Percentiles rank a stretch among this genome's conserved stretches.
These are phyloP conservation scores for Phaffia australis DNA, from an alignment of 768 basidiomycete species.

Conservation along the genomic window DNA sequence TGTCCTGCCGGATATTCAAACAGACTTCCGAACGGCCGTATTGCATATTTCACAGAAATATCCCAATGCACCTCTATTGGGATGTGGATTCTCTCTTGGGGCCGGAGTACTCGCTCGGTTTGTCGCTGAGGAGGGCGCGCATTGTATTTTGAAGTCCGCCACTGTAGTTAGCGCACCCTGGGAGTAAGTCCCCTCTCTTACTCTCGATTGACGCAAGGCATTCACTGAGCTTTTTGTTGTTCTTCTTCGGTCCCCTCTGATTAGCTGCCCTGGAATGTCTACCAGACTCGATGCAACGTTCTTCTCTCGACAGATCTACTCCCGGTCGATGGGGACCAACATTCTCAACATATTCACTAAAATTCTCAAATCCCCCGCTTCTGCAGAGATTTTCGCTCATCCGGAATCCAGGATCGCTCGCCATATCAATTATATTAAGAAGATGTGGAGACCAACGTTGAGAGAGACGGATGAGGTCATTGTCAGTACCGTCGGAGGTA, in stretches of 20 bases:
- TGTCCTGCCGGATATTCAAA: background rate
- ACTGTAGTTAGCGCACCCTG: conserved; percentile 24
- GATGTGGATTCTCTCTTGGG: conserved; percentile 86
- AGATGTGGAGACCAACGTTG: conserved; percentile 11
- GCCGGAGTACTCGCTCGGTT: conserved; percentile 84
- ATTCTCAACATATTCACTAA: conserved; percentile 11
- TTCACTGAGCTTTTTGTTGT: background rate
- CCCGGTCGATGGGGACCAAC: conserved; percentile 16
- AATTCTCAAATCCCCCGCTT: background rate
- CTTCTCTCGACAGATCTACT: conserved; percentile 22
- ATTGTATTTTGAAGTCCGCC: conserved; percentile 21
- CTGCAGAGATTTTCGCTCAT: conserved; percentile 2
- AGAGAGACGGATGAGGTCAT: conserved; percentile 22
- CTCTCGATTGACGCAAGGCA: background rate
- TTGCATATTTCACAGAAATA: conserved; percentile 60
- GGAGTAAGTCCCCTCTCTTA: conserved; percentile 7
- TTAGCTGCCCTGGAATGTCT: background rate
- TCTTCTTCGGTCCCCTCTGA: background rate
- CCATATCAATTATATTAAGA: conserved; percentile 2
- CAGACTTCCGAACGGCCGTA: conserved; percentile 68
- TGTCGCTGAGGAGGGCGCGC: conserved; percentile 63
- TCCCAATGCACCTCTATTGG: conserved; percentile 70
- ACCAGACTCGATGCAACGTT: conserved; percentile 21
- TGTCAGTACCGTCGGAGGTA: conserved; percentile 12
- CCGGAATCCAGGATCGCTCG: conserved; percentile 15